phyloP scores from a whole-genome alignment of 306 rosid species.

The Prunus davidiana region DNA sequence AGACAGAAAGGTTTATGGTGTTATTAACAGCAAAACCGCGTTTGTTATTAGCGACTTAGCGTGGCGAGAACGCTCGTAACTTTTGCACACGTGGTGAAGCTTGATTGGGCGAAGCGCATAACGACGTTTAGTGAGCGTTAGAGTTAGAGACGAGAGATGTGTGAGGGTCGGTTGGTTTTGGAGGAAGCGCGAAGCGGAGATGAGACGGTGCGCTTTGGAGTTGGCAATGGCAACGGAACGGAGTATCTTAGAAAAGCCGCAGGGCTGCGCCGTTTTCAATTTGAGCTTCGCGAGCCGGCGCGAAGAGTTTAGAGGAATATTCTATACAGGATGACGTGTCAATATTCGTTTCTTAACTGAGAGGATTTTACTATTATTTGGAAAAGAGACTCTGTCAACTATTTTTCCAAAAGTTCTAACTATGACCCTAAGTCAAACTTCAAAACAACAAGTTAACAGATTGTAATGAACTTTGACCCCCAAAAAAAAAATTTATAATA shows the following conservation, averaged over 20 bases:
- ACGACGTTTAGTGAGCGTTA: conserved; percentile 29
- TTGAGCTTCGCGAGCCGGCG: conserved; percentile 8
- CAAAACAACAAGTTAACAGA: too few relatives aligned
- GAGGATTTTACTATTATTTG: background rate
- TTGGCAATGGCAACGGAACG: background rate
- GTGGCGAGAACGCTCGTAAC: conserved; percentile 33
- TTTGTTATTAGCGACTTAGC: conserved; percentile 28
- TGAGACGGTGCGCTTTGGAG: background rate
- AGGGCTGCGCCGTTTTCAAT: background rate
- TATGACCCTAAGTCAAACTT: too few relatives aligned
- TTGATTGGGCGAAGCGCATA: background rate
- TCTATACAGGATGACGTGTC: background rate
- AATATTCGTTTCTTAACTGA: background rate
- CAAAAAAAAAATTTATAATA: too few relatives aligned
- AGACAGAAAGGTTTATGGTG: conserved; percentile 6
- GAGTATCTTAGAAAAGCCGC: conserved; percentile 5
- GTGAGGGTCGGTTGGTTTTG: background rate
- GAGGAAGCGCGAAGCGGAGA: background rate
- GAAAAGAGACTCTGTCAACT: too few relatives aligned
- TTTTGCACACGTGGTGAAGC: conserved; percentile 25
- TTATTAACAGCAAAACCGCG: conserved; percentile 52
- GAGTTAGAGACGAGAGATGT: background rate
- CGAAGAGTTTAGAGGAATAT: background rate
- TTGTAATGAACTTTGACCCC: too few relatives aligned
- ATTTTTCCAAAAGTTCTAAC: too few relatives aligned